Conservation (phyloP, 2,329 filamentous ascomycete species). For the Aureobasidium sp. region DNA sequence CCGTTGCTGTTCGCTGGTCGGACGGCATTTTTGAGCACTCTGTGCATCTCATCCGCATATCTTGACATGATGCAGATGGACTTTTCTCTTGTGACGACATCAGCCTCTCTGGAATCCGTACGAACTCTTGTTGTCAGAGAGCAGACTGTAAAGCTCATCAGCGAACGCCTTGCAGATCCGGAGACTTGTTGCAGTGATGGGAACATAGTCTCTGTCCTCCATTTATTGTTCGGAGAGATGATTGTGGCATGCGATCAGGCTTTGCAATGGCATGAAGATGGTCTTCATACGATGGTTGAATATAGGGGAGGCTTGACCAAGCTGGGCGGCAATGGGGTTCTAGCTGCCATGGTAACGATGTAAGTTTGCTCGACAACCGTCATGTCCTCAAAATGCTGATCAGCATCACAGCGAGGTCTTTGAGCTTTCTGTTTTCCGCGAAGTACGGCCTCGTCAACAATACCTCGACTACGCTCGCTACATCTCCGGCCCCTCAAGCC, state of each 20-base stretch:
- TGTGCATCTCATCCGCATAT: constrained; percentile 29
- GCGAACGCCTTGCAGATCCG: constrained; percentile 24
- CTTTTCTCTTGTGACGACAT: not conserved
- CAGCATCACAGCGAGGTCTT: not conserved
- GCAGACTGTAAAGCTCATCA: constrained; percentile 22
- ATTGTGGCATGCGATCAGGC: constrained; percentile 24
- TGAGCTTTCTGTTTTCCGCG: constrained; percentile 6
- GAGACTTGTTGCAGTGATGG: constrained; percentile 23
- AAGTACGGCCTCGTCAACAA: not conserved
- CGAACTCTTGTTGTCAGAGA: constrained; percentile 14
- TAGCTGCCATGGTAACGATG: constrained; percentile 15
- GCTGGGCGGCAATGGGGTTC: constrained; percentile 22
- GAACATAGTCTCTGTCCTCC: constrained; percentile 29
- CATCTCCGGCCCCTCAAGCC: not conserved
- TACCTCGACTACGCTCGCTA: constrained; percentile 7
- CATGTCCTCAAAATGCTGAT: not conserved
- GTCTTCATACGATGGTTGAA: constrained; percentile 26
- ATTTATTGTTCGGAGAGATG: constrained; percentile 28
- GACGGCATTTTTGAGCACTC: constrained; percentile 27
- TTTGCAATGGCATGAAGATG: constrained; percentile 25
- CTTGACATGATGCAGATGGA: constrained; percentile 28
- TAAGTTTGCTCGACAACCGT: not conserved
- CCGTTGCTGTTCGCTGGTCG: constrained; percentile 23
- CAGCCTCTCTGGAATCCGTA: constrained; percentile 8
- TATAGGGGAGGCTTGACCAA: constrained; percentile 26